A percentile compares a stretch with the other conserved stretches of the same genome.
Conservation (phyloP, 2,329 filamentous ascomycete genomes). For the Diaporthe ampelina region DNA sequence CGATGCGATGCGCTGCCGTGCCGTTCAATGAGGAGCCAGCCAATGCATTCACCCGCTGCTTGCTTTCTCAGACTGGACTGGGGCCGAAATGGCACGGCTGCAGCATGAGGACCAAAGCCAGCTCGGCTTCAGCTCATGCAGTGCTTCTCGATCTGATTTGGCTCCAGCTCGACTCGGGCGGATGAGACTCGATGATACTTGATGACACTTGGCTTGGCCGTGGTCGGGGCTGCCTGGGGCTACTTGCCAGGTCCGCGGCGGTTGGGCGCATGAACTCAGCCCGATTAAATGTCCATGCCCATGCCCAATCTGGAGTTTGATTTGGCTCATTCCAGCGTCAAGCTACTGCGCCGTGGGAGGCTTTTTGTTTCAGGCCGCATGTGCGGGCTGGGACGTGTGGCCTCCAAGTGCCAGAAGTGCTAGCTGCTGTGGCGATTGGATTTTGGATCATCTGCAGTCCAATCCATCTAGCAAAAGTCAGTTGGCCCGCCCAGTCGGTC, state of each 20-base stretch:
- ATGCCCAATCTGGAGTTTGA: slow-evolving; percentile 26
- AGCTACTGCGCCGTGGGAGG: slow-evolving; percentile 20
- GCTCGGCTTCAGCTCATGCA: slow-evolving; percentile 12
- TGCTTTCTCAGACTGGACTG: too few species aligned
- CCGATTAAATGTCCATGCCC: slow-evolving; percentile 17
- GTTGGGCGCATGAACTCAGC: slow-evolving; percentile 31
- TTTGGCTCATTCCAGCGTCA: slow-evolving; percentile 33
- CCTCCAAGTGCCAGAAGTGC: not conserved
- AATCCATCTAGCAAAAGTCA: not conserved
- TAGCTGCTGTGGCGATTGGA: not conserved
- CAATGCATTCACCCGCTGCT: too few species aligned
- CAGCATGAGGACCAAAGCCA: not conserved
- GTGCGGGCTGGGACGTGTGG: not conserved
- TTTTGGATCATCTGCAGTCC: slow-evolving; percentile 1
- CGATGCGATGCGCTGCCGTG: not conserved
- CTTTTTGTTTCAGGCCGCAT: slow-evolving; percentile 28
- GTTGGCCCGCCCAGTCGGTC: not conserved
- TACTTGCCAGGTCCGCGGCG: slow-evolving; percentile 23
- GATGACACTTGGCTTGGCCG: slow-evolving; percentile 25
- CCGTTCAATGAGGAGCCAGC: not conserved
- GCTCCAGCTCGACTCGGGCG: slow-evolving; percentile 17
- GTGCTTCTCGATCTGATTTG: not conserved
- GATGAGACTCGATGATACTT: slow-evolving; percentile 29
- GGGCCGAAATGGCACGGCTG: not conserved
- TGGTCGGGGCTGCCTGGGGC: not conserved